Percentiles rank a stretch among this genome's conserved stretches.
phyloP scores from a whole-genome alignment of 352 stramenopile genomes.

The Phytophthora europaea region DNA sequence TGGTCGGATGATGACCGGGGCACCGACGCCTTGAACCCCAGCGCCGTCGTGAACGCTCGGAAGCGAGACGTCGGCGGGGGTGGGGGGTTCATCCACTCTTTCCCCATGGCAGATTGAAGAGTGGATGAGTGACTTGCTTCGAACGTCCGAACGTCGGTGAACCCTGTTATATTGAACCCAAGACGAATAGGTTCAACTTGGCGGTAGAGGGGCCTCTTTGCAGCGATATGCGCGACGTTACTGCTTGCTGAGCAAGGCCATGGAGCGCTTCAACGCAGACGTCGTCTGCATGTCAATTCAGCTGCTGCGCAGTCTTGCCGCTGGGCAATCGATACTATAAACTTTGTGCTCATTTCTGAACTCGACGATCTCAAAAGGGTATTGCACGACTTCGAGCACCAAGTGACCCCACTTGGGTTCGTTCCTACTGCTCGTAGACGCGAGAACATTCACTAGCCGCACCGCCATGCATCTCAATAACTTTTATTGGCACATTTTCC shows the following conservation, averaged over 20 bases:
- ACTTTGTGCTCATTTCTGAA: too few species aligned
- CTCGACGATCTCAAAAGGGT: too few species aligned
- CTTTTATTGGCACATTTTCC: too few species aligned
- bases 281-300: too few species aligned
- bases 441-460: too few species aligned
- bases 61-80: constrained; percentile 19
- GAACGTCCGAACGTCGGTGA: not conserved
- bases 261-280: not conserved
- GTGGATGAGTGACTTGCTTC: not conserved
- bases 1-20: constrained; percentile 18
- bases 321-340: too few species aligned
- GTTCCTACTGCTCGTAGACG: too few species aligned
- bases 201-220: constrained; percentile 18
- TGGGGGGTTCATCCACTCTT: not conserved
- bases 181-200: constrained; percentile 9
- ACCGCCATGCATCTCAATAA: too few species aligned
- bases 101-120: constrained; percentile 24
- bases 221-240: constrained; percentile 12
- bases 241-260: not conserved
- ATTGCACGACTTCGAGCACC: too few species aligned
- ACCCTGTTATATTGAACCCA: constrained; percentile 3
- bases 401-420: too few species aligned
- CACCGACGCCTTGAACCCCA: constrained; percentile 22
- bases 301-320: not conserved
- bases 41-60: constrained; percentile 33